Evolutionary conservation across 352 stramenopile genomes (phyloP).

Genomic region (Pythium vanterpoolii): DNA sequence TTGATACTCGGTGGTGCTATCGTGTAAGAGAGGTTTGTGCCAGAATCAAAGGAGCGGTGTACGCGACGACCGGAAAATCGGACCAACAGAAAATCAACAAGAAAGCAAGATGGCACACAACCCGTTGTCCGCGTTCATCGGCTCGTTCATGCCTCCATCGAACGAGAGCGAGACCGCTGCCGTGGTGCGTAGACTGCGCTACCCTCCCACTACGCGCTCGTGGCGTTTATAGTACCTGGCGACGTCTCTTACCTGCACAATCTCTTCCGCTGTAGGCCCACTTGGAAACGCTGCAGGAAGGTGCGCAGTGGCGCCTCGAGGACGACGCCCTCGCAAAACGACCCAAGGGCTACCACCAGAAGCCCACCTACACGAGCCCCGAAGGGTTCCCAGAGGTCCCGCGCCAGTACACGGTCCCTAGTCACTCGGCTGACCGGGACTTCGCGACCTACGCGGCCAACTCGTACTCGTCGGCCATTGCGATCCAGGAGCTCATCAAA

Average conservation of each 20-base stretch:
- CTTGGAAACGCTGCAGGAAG: conserved; percentile 43
- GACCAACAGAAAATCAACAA: conserved; percentile 1
- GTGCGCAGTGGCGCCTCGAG: conserved; percentile 65
- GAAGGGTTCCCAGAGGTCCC: conserved; percentile 73
- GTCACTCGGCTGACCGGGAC: conserved; percentile 66
- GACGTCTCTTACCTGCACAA: neutral
- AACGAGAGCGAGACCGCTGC: conserved; percentile 41
- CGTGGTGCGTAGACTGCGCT: conserved; percentile 32
- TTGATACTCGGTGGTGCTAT: conserved; percentile 12
- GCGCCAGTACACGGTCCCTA: conserved; percentile 67
- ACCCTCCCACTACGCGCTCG: neutral
- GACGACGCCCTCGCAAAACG: conserved; percentile 53
- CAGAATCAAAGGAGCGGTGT: conserved; percentile 22
- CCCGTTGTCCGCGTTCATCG: conserved; percentile 61
- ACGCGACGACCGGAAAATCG: conserved; percentile 21
- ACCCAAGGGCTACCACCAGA: conserved; percentile 59
- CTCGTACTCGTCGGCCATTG: conserved; percentile 84
- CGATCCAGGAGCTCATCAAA: conserved; percentile 77
- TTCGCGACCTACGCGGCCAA: conserved; percentile 82
- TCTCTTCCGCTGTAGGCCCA: conserved; percentile 28
- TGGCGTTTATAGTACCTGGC: neutral
- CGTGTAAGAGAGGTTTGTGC: neutral
- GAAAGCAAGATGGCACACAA: conserved; percentile 54
- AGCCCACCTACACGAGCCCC: conserved; percentile 53
- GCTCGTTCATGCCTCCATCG: conserved; percentile 64